Evolutionary conservation across 768 basidiomycete species (phyloP).

Genomic region (Terana coerulea): DNA sequence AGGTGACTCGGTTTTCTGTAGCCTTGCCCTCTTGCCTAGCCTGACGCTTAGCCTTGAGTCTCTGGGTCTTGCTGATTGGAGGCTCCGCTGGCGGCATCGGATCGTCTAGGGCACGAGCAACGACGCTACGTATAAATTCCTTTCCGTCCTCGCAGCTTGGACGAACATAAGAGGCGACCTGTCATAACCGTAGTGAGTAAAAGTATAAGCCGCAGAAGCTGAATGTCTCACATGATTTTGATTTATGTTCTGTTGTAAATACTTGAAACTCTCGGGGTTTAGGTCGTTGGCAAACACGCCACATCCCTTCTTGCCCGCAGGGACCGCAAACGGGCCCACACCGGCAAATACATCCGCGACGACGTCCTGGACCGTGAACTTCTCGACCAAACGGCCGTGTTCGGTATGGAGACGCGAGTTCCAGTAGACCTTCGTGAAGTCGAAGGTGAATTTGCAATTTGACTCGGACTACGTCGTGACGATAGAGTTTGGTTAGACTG

Average conservation of each 20-base stretch:
- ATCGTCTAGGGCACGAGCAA: conserved; percentile 47
- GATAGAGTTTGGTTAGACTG: not conserved
- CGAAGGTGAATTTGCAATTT: conserved; percentile 85
- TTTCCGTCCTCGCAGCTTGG: conserved; percentile 83
- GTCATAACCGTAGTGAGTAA: conserved; percentile 6
- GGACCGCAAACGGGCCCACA: conserved; percentile 94
- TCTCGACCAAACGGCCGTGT: conserved; percentile 77
- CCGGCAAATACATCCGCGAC: conserved; percentile 95
- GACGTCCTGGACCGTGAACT: conserved; percentile 73
- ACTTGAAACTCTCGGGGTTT: conserved; percentile 85
- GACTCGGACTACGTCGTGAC: conserved; percentile 67
- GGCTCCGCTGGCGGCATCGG: conserved; percentile 47
- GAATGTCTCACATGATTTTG: conserved; percentile 65
- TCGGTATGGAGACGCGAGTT: conserved; percentile 93
- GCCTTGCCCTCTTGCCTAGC: conserved; percentile 29
- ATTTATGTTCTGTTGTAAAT: conserved; percentile 64
- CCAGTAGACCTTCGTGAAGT: conserved; percentile 97
- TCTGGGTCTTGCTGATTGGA: conserved; percentile 13
- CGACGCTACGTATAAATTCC: conserved; percentile 69
- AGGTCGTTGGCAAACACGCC: conserved; percentile 90
- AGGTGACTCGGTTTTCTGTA: conserved; percentile 5
- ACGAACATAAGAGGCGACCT: conserved; percentile 72
- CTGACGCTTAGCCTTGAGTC: not conserved
- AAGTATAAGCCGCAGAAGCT: not conserved
- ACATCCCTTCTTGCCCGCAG: conserved; percentile 89